Evolutionary conservation across 2,329 filamentous ascomycete species (phyloP).

Genomic region (Alternaria sp.): DNA sequence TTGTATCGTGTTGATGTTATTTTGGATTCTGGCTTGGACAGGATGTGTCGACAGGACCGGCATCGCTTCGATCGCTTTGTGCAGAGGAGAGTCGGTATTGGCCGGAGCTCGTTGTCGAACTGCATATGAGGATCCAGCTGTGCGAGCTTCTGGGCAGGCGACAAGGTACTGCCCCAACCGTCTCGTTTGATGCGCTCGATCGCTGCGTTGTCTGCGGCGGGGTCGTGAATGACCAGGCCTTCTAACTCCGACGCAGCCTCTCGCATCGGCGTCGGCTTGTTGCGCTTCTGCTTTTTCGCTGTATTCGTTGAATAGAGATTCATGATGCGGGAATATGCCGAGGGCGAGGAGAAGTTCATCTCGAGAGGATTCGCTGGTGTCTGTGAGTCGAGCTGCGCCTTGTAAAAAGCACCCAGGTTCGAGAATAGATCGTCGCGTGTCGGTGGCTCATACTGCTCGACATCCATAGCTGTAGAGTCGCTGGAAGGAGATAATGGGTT

Average conservation of each 20-base stretch:
- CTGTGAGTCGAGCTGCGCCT: conserved; percentile 69
- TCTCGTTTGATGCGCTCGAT: conserved; percentile 64
- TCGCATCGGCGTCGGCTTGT: conserved; percentile 76
- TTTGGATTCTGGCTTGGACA: conserved; percentile 92
- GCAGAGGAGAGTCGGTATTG: conserved; percentile 80
- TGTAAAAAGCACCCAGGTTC: conserved; percentile 80
- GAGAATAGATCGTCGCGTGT: conserved; percentile 75
- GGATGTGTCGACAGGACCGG: conserved; percentile 89
- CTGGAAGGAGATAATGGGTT: conserved; percentile 25
- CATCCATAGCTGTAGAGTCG: conserved; percentile 16
- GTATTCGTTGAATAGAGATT: conserved; percentile 73
- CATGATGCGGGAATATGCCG: conserved; percentile 87
- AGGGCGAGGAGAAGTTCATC: conserved; percentile 73
- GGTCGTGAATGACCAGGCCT: conserved; percentile 69
- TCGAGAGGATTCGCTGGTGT: conserved; percentile 60
- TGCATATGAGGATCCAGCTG: conserved; percentile 60
- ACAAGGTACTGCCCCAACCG: conserved; percentile 70
- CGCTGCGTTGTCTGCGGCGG: conserved; percentile 65
- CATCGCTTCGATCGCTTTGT: conserved; percentile 96
- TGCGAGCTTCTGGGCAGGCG: conserved; percentile 59
- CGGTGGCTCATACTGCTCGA: conserved; percentile 41
- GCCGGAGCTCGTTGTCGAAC: conserved; percentile 77
- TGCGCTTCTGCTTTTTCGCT: conserved; percentile 63
- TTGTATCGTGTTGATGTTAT: conserved; percentile 88
- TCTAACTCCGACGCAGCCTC: conserved; percentile 76